Conservation (phyloP, 2,329 filamentous ascomycete genomes). For the Fusarium tupiense region DNA sequence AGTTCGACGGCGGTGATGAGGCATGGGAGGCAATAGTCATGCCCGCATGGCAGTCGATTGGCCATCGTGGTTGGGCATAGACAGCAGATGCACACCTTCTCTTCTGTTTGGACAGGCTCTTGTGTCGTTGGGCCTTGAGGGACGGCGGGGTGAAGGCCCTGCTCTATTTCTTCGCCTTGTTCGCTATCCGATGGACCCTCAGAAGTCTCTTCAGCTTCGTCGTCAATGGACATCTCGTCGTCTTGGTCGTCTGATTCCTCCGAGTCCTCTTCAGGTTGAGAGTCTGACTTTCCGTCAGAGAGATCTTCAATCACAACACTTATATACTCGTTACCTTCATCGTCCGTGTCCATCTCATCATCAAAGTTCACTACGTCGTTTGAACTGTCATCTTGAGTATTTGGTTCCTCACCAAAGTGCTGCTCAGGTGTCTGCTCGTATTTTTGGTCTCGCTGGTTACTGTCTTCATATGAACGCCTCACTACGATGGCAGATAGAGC, state of each 20-base stretch:
- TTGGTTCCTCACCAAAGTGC: neutral
- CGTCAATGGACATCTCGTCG: neutral
- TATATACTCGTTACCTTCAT: neutral
- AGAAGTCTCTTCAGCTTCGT: neutral
- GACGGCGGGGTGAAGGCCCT: neutral
- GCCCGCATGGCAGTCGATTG: constrained; percentile 46
- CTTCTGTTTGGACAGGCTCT: neutral
- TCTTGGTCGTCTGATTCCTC: neutral
- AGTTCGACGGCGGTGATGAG: constrained; percentile 52
- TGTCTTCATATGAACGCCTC: neutral
- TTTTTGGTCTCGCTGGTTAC: neutral
- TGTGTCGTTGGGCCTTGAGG: neutral
- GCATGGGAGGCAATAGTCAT: constrained; percentile 63
- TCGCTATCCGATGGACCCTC: neutral
- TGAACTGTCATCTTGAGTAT: neutral
- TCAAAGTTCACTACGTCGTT: neutral
- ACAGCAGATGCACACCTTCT: too few relatives aligned
- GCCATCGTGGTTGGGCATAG: too few relatives aligned
- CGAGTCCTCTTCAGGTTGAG: neutral
- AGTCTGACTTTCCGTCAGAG: neutral
- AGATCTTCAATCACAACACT: neutral
- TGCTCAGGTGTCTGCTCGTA: neutral
- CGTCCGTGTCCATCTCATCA: neutral
- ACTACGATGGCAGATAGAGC: neutral
- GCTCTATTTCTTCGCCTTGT: too few relatives aligned